These are phyloP conservation scores for Ceratonia siliqua DNA, from an alignment of 306 rosid genomes.

Conservation along the genomic window DNA sequence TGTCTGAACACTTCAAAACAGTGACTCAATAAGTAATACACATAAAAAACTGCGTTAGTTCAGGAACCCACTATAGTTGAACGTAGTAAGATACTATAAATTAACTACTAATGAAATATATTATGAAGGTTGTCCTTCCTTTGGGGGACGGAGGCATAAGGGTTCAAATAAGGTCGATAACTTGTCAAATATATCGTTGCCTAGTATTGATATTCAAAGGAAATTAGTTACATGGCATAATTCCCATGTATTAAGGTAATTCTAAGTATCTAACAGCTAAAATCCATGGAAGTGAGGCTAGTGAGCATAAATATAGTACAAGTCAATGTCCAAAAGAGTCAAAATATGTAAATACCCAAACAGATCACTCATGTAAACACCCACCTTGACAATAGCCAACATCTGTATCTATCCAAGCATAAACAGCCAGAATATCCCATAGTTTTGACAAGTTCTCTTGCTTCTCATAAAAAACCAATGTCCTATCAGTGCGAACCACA, in stretches of 20 bases:
- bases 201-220: background rate
- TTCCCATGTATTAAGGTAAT: background rate
- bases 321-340: constrained; percentile 7
- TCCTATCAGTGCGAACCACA: constrained; percentile 94
- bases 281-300: background rate
- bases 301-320: background rate
- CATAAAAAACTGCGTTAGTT: background rate
- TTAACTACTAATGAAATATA: background rate
- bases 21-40: background rate
- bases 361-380: constrained; percentile 29
- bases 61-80: background rate
- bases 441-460: constrained; percentile 85
- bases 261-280: background rate
- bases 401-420: constrained; percentile 94
- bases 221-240: constrained; percentile 16
- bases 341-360: constrained; percentile 20
- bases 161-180: constrained; percentile 8
- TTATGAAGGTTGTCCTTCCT: background rate
- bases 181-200: constrained; percentile 1
- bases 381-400: constrained; percentile 97
- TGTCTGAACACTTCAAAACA: constrained; percentile 1
- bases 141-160: background rate
- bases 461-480: constrained; percentile 93
- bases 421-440: constrained; percentile 96
- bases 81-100: background rate